A percentile compares a stretch with the other conserved stretches of the same genome.
phyloP scores from a whole-genome alignment of 352 stramenopile species.

The Pythium dissimile region DNA sequence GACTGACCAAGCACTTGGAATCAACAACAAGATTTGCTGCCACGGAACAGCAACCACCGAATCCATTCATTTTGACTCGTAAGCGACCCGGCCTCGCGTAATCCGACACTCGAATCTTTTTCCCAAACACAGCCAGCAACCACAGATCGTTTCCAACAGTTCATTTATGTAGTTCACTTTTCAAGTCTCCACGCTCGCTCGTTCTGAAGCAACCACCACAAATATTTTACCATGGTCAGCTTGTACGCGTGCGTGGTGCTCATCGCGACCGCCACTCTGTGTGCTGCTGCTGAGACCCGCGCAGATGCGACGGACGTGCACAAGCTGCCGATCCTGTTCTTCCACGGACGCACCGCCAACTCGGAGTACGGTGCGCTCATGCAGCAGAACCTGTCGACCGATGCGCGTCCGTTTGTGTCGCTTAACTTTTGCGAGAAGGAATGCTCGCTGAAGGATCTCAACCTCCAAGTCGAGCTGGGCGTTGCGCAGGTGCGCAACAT shows the following conservation, averaged over 20 bases:
- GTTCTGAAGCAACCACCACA: too few relatives aligned
- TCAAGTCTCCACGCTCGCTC: too few relatives aligned
- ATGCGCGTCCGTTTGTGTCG: neutral
- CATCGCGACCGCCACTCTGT: neutral
- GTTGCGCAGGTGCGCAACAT: slow-evolving; percentile 34
- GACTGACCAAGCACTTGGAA: too few relatives aligned
- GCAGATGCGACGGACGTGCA: neutral
- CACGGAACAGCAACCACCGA: too few relatives aligned
- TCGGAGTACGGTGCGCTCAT: slow-evolving; percentile 23
- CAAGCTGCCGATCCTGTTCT: slow-evolving; percentile 39
- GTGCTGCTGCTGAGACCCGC: neutral
- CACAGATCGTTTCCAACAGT: too few relatives aligned
- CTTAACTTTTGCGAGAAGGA: slow-evolving; percentile 32
- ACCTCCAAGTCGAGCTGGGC: slow-evolving; percentile 30
- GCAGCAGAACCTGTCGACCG: slow-evolving; percentile 26
- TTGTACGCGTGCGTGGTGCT: neutral
- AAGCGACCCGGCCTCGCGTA: too few relatives aligned
- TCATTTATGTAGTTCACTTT: too few relatives aligned
- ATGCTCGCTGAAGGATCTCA: slow-evolving; percentile 28
- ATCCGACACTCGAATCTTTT: too few relatives aligned
- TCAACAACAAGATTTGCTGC: too few relatives aligned
- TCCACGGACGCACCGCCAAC: slow-evolving; percentile 38
- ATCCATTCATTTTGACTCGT: too few relatives aligned
- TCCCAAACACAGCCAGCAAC: too few relatives aligned
- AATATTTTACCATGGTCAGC: neutral